Evolutionary conservation across 192 early-diverging fungal species (phyloP), one percentile per base, ranked within the genome.

Genomic region (Chytriomyces sp.): DNA sequence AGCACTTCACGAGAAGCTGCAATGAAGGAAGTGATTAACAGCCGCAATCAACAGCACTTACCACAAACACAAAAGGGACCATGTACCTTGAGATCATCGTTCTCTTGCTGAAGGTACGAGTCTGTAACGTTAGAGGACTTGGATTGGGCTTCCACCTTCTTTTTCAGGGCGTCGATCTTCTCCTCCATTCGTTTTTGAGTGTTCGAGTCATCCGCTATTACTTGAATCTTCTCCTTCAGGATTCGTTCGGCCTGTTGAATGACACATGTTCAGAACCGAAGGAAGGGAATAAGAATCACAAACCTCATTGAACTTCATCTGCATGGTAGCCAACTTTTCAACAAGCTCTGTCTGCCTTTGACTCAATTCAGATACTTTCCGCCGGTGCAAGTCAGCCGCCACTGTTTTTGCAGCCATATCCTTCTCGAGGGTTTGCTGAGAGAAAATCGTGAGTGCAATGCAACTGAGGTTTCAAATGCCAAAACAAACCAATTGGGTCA

Each of bases 1-100:
- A 87, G 74, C 96, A 98, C 80, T 94, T 96, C 39, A 96, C 86
- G 49, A 97, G 75, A n/a, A 90, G 82, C 90, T 94, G 53, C 30
- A 19, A 22, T 40, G 30, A n/a, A n/a, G n/a, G n/a, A n/a, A 39
- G 49, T 57, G 30, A 34, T 28, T 36, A 10, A 64, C 17, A 31
- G 72, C 49, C 22, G 7, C 0, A n/a, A 19, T 30, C 0, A 70
- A 39, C 10, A 39, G 26, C 44, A 39, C 10, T 28, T 41, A 40
- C 26, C 5, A n/a, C n/a, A n/a, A n/a, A n/a, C n/a, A n/a, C n/a
- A n/a, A n/a, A n/a, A 38, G 17, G 59, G 22, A 30, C 12, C 26
- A n/a, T n/a, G n/a, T n/a, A 87, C 87, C 72, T 82, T 87, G 66
- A 79, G 83, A 54, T 86, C 75, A 14, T 88, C 82, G 32, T 75